Evolutionary conservation across 2,329 filamentous ascomycete genomes (phyloP), one percentile per base, ranked within the genome.

Genomic region (Aspergillus ustus): DNA sequence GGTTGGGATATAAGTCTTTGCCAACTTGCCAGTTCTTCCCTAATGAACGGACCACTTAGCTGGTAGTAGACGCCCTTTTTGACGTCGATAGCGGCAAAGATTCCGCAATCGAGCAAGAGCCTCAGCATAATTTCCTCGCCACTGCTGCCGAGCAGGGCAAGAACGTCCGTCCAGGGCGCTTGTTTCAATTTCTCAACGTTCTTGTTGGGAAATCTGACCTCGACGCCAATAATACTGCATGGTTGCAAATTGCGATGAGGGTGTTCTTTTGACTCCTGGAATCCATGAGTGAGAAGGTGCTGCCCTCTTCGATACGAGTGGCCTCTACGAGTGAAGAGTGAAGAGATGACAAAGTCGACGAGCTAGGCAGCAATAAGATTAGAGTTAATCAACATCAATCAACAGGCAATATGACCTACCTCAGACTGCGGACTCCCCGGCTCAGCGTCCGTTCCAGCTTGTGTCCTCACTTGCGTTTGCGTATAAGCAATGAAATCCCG

Each of bases 261-360:
- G 72, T 68, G 43, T 66, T 64, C 22, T 69, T 68, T 46, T 2
- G 77, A 75, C 67, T 83, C 86, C 69, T 89, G 87, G 69, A 89
- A 96, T 25, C 94, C 94, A 80, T 96, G 89, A 68, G 92, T 93
- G 4, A 99, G 84, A 5, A 97, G 71, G 77, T 97, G 91, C 54
- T 86, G 84, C 1, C 90, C 89, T 70, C 84, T 85, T 53, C 81
- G 75, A 61, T 76, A 77, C 29, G 75, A 70, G 20, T 73, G 73
- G 34, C 82, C 78, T 17, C 81, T 77, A 67, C 85, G 83, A 13
- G 85, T 86, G 75, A 96, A 97, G 2, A 97, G 80, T 9, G 86
- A 82, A 87, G 90, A 93, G 46, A 97, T 86, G 29, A 86, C 85
- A 74, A 91, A 92, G 71, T 93, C 89, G 48, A 94, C 83, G 67